Base-by-base conservation (phyloP, 2,329 filamentous ascomycete genomes). In the Aspergillus niger region DNA sequence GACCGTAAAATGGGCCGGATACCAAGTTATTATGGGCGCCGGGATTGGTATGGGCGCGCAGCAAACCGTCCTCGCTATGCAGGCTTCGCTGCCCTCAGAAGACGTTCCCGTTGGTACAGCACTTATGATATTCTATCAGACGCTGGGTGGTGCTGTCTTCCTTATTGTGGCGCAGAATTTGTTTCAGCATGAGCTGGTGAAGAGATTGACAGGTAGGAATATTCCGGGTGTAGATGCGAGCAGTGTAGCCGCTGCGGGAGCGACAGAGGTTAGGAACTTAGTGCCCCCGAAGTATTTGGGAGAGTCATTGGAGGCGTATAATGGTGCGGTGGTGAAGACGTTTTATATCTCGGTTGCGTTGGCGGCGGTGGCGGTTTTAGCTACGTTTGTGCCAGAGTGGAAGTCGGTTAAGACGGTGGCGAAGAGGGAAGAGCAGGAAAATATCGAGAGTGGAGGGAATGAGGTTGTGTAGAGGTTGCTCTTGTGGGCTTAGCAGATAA, bases 91-190 rank as follows among this genome's bases (percentile, higher is more conserved):
- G 8, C 62, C 68, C 8, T 53, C 72, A 7, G 58, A 67, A n/a
- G 72, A 76, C 39, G 61, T 77, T 13, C 71, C 75, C 1, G 69
- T 69, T 26, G 74, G 69, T 8, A 76, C 74, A 13, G 69, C 71
- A 11, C 54, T 72, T 44, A 69, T 75, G 38, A 69, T 76, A 44
- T 77, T 77, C 61, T 61, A 64, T 55, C 71, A 74, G 41, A 72
- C 65, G 6, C 70, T 77, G 26, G 73, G 74, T 5, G 74, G 74
- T 7, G 69, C 74, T 2, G 55, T 85, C 1, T 84, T 85, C 62
- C 76, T 85, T 48, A 78, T 78, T 2, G 79, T 82, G 20, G 82
- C 74, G 2, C 80, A 85, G 64, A 81, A 77, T 62, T 2, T 22
- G 1, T 43, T 43, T 11, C 17, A 17, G 17, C 8, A 43, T 17